Evolutionary conservation across 371 early-diverging fungal genomes (phyloP).

Genomic region (Encephalitozoon hellem): DNA sequence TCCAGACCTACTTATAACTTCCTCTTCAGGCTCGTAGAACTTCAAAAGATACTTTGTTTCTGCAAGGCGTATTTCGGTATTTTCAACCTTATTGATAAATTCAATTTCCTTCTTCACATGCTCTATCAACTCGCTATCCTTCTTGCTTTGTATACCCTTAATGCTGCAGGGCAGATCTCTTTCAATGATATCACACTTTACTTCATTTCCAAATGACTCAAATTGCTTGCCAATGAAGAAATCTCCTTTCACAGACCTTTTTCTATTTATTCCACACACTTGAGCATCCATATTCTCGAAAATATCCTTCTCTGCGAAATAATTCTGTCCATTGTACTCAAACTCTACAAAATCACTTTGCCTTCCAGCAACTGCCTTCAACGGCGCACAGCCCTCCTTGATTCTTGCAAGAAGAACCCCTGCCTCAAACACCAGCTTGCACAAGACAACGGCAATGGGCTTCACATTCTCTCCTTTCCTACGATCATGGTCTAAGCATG

Average conservation of each 20-base stretch:
- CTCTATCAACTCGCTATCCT: not conserved
- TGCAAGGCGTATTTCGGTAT: not conserved
- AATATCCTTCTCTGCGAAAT: slow-evolving; percentile 24
- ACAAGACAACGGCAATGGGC: slow-evolving; percentile 76
- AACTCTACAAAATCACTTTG: not conserved
- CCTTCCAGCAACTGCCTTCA: not conserved
- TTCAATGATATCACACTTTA: not conserved
- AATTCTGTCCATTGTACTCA: slow-evolving; percentile 3
- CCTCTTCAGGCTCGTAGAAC: slow-evolving; percentile 80
- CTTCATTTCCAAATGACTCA: not conserved
- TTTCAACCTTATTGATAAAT: not conserved
- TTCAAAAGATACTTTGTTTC: slow-evolving; percentile 37
- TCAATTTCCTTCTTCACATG: not conserved
- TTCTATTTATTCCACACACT: not conserved
- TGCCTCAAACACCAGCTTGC: slow-evolving; percentile 7
- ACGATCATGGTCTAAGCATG: slow-evolving; percentile 99
- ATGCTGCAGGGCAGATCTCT: not conserved
- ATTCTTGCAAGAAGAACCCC: slow-evolving; percentile 14
- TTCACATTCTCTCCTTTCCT: slow-evolving; percentile 87
- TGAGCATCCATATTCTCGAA: slow-evolving; percentile 31
- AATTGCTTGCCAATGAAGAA: not conserved
- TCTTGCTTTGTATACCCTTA: not conserved
- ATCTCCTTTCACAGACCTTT: not conserved
- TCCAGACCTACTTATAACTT: slow-evolving; percentile 85
- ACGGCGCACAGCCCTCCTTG: not conserved